phyloP scores from a whole-genome alignment of 225 moss, liverwort and hornwort genomes.

The Neckera pumila region DNA sequence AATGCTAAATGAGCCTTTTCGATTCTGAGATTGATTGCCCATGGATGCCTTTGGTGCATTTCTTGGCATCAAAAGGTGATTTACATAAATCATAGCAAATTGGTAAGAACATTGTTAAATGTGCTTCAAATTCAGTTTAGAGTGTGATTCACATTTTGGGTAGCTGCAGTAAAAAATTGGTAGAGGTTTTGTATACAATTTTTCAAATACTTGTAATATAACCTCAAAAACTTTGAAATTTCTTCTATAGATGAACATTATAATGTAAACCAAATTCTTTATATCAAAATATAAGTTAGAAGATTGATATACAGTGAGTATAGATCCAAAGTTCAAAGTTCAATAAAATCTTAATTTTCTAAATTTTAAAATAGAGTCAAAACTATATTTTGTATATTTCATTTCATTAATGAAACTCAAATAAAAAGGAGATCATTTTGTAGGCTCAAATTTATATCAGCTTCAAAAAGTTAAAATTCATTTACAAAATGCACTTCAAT shows the following conservation, averaged over 20 bases:
- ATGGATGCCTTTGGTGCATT: accelerated
- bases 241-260: background rate
- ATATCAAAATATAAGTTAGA: background rate
- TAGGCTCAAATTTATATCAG: background rate
- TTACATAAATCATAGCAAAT: background rate
- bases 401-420: background rate
- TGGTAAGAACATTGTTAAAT: background rate
- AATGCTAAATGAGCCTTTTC: background rate
- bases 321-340: background rate
- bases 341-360: background rate
- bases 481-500: background rate
- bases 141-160: background rate
- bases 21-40: background rate
- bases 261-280: background rate
- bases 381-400: background rate
- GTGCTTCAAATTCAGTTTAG: background rate
- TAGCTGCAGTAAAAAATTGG: background rate
- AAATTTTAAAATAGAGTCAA: background rate
- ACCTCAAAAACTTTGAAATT: background rate
- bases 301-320: background rate
- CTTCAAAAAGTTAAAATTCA: accelerated
- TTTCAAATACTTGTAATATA: background rate
- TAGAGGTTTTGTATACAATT: accelerated
- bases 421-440: background rate
- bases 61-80: background rate